A percentile compares a stretch with the other conserved stretches of the same genome.
Evolutionary conservation across 805 yeast genomes (phyloP).

Genomic region (Saccharomycopsis microspora): DNA sequence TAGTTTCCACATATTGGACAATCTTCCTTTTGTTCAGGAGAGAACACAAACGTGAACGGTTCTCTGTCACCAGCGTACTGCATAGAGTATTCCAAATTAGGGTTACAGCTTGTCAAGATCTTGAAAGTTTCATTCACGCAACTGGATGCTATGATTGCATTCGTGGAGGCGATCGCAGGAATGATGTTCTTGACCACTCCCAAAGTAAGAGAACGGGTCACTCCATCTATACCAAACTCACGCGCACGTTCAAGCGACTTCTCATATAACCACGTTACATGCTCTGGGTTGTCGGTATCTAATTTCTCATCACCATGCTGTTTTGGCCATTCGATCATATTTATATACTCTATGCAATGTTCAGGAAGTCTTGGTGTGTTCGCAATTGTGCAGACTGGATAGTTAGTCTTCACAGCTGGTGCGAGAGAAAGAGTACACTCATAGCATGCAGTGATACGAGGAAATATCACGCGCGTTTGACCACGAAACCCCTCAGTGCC

Average conservation of each 20-base stretch:
- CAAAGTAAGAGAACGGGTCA: slow-evolving; percentile 57
- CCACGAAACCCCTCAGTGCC: slow-evolving; percentile 95
- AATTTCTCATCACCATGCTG: slow-evolving; percentile 34
- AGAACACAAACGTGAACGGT: slow-evolving; percentile 62
- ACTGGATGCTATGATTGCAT: slow-evolving; percentile 82
- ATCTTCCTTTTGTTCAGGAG: slow-evolving; percentile 43
- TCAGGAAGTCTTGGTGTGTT: slow-evolving; percentile 91
- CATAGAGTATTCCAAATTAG: slow-evolving; percentile 64
- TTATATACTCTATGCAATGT: slow-evolving; percentile 90
- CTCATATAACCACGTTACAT: slow-evolving; percentile 51
- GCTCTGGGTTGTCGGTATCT: slow-evolving; percentile 59
- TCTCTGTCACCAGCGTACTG: slow-evolving; percentile 80
- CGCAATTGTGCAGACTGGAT: slow-evolving; percentile 90
- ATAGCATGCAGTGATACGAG: slow-evolving; percentile 80
- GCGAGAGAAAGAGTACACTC: slow-evolving; percentile 81
- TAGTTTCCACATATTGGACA: slow-evolving; percentile 75
- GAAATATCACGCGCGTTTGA: slow-evolving; percentile 77
- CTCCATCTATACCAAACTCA: slow-evolving; percentile 60
- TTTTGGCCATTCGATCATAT: slow-evolving; percentile 62
- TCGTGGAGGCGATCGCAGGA: slow-evolving; percentile 91
- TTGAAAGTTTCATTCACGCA: slow-evolving; percentile 84
- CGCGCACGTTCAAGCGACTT: slow-evolving; percentile 48
- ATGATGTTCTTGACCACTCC: slow-evolving; percentile 89
- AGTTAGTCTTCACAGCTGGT: slow-evolving; percentile 43
- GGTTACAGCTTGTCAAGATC: slow-evolving; percentile 58